phyloP scores from a whole-genome alignment of 163 green algal genomes.

The Volvox carteri region DNA sequence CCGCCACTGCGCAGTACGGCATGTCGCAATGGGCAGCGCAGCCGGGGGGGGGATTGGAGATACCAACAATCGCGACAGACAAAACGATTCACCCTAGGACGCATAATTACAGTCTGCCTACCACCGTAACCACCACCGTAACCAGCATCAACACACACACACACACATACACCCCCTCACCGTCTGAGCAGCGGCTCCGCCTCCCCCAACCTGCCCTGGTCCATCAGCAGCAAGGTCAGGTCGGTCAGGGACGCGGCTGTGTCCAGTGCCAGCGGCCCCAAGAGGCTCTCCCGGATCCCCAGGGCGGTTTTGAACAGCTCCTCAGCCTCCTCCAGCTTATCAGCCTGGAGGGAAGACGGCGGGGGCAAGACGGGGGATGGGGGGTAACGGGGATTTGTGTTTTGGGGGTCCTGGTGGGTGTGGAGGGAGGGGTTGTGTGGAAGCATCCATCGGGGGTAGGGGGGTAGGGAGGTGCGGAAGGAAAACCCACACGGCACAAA shows the following conservation, averaged over 20 bases:
- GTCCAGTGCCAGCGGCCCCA: constrained; percentile 30
- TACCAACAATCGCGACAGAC: too few species aligned
- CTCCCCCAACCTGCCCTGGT: constrained; percentile 18
- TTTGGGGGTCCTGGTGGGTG: not conserved
- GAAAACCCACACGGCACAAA: too few species aligned
- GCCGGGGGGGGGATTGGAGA: too few species aligned
- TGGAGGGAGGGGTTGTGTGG: too few species aligned
- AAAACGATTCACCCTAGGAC: too few species aligned
- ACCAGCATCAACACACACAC: too few species aligned
- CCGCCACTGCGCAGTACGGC: too few species aligned
- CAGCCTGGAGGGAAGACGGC: not conserved
- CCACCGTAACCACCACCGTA: too few species aligned
- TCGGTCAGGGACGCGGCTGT: constrained; percentile 33
- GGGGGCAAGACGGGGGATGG: not conserved
- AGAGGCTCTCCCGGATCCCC: constrained; percentile 33
- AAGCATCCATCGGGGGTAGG: too few species aligned
- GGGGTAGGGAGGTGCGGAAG: too few species aligned
- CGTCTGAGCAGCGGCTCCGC: constrained; percentile 53
- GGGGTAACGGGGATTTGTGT: not conserved
- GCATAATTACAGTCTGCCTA: too few species aligned
- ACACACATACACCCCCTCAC: not conserved
- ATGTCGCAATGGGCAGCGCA: too few species aligned
- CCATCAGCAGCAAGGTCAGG: constrained; percentile 33
- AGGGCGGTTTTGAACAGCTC: constrained; percentile 49
- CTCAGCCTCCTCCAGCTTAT: constrained; percentile 46